Evolutionary conservation across 1,139 yeast genomes (phyloP), one percentile per base, ranked within the genome.

Genomic region (Pichia inconspicua): DNA sequence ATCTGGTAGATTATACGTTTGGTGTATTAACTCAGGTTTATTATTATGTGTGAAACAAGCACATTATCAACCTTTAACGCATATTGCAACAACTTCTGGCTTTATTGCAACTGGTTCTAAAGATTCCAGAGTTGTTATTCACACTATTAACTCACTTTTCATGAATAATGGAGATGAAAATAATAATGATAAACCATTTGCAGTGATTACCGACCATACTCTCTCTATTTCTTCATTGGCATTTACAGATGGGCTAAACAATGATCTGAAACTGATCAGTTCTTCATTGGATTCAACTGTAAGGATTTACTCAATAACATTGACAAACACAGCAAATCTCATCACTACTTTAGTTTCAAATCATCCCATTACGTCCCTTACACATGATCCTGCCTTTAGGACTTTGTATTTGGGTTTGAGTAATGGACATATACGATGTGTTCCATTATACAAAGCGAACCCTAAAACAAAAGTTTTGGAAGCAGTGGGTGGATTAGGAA

Each of bases 21-120:
- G 98, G 97, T 96, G 87, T 57, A 60, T 88, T 47, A 65, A 74
- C n/a, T 82, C 94, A 4, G 97, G 98, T 1, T 69, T 79, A 43
- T 70, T 92, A 50, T 59, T 90, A 36, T 73, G 78, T 53, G 92
- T 81, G 10, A 80, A 79, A 58, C 92, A 87, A 46, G 84, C 88
- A 1, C 98, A 92, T 67, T 92, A 88, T 65, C 97, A 90, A 65
- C 73, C 75, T 7, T 74, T 89, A 14, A 75, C 83, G 0, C 72
- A 72, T 34, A 63, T 90, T 28, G 72, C 71, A 52, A 78, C 85
- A 2, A 55, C 66, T 17, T 84, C 89, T 60, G 92, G 92, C 6
- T 82, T 77, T 53, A 61, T 92, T 42, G 73, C 85, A 15, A 76
- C 92, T 4, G 87, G 84, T n/a, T 88, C 95, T 53, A 74, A 73